Evolutionary conservation across 2,329 filamentous ascomycete species (phyloP).

Genomic region (Alternaria panax): DNA sequence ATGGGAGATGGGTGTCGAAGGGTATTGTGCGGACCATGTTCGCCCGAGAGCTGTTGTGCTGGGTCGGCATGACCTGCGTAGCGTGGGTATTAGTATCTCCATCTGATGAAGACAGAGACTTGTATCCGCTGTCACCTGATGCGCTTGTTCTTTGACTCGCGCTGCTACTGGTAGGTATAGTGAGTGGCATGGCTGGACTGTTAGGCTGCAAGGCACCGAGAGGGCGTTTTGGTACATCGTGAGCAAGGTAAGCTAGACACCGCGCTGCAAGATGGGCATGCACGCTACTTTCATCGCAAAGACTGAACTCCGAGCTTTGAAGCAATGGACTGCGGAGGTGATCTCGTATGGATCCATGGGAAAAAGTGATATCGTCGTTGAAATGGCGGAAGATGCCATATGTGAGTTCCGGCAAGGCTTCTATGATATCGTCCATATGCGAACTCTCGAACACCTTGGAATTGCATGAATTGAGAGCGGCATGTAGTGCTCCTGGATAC

Average conservation of each 20-base stretch:
- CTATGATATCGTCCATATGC: constrained; percentile 13
- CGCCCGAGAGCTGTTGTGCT: constrained; percentile 6
- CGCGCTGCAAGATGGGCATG: constrained; percentile 40
- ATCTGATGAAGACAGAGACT: constrained; percentile 37
- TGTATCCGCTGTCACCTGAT: constrained; percentile 45
- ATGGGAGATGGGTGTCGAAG: constrained; percentile 38
- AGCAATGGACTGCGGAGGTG: constrained; percentile 31
- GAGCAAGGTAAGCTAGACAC: constrained; percentile 39
- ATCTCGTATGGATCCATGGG: constrained; percentile 35
- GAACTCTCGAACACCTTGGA: constrained; percentile 1
- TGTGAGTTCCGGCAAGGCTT: constrained; percentile 33
- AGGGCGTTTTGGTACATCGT: constrained; percentile 38
- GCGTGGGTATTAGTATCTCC: constrained; percentile 20
- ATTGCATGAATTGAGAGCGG: constrained; percentile 24
- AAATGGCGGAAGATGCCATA: constrained; percentile 36
- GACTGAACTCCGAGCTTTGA: constrained; percentile 32
- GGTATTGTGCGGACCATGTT: constrained; percentile 18
- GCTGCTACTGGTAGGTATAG: constrained; percentile 25
- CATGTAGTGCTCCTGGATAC: constrained; percentile 26
- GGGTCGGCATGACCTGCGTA: neutral
- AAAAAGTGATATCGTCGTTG: constrained; percentile 28
- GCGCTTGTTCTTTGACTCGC: constrained; percentile 34
- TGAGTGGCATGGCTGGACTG: constrained; percentile 12
- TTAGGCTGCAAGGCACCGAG: constrained; percentile 26
- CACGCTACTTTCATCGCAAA: constrained; percentile 31